Conservation (phyloP, 2,329 filamentous ascomycete genomes). For the Diaporthe sp. region DNA sequence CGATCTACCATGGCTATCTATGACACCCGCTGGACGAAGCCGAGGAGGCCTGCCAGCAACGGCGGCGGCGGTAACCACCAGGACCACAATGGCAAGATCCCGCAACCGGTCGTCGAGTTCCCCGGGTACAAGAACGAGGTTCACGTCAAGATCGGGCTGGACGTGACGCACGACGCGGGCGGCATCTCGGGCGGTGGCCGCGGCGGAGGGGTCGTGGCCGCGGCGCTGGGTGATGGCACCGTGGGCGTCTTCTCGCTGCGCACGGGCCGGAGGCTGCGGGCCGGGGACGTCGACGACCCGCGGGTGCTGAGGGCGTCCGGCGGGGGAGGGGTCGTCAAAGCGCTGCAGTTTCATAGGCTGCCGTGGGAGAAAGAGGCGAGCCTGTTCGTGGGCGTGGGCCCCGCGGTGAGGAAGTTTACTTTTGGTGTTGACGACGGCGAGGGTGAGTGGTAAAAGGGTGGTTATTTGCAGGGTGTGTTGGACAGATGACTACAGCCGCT, state of each 20-base stretch:
- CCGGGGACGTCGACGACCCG: conserved; percentile 45
- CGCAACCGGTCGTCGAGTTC: conserved; percentile 62
- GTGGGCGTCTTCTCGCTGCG: conserved; percentile 66
- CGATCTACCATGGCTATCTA: conserved; percentile 66
- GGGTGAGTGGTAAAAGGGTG: conserved; percentile 49
- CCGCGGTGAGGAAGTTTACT: conserved; percentile 59
- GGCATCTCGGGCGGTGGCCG: conserved; percentile 50
- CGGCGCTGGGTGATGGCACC: conserved; percentile 64
- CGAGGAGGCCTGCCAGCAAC: not conserved
- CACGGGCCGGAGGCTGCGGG: conserved; percentile 58
- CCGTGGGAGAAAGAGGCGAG: conserved; percentile 60
- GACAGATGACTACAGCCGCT: not conserved
- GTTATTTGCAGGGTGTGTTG: not conserved
- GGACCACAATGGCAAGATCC: not conserved
- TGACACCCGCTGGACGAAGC: conserved; percentile 61
- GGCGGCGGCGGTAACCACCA: not conserved
- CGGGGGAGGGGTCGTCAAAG: conserved; percentile 53
- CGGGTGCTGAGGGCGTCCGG: conserved; percentile 35
- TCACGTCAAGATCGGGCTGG: conserved; percentile 65
- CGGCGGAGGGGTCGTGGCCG: conserved; percentile 59
- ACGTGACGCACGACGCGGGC: conserved; percentile 61
- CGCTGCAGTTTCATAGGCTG: conserved; percentile 62
- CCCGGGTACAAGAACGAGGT: conserved; percentile 64
- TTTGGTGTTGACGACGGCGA: conserved; percentile 53
- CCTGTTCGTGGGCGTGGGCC: conserved; percentile 60